phyloP scores from a whole-genome alignment of 352 stramenopile species.

The Pilasporangium apinafurcum region DNA sequence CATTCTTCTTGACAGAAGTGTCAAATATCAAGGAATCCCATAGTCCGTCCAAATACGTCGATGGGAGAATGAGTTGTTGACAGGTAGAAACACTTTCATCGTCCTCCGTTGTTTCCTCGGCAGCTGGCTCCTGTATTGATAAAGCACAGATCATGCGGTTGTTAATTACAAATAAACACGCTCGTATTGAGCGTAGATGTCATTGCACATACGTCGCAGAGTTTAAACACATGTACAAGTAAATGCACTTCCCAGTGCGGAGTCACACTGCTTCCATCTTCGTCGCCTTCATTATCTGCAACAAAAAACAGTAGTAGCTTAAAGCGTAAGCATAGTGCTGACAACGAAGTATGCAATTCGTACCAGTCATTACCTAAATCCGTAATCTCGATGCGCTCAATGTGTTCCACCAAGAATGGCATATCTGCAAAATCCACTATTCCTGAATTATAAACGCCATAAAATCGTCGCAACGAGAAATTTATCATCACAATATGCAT shows the following conservation, averaged over 20 bases:
- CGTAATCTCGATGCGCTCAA: conserved; percentile 31
- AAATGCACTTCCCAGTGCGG: conserved; percentile 29
- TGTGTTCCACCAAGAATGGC: conserved; percentile 18
- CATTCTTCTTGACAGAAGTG: conserved; percentile 55
- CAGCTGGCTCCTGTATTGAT: conserved; percentile 38
- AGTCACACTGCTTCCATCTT: background rate
- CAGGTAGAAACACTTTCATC: conserved; percentile 80
- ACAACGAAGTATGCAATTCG: background rate
- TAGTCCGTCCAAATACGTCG: conserved; percentile 53
- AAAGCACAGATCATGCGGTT: conserved; percentile 7
- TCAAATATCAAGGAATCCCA: conserved; percentile 89
- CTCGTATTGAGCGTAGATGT: background rate
- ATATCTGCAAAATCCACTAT: conserved; percentile 12
- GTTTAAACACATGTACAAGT: conserved; percentile 65
- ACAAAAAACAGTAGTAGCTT: too few species aligned
- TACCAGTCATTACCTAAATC: conserved; percentile 21
- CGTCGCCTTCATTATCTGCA: conserved; percentile 1
- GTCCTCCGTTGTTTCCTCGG: conserved; percentile 71
- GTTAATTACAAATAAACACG: background rate
- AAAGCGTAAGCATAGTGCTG: too few species aligned
- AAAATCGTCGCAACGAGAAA: background rate
- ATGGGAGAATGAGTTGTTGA: conserved; percentile 68
- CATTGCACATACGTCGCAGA: conserved; percentile 35
- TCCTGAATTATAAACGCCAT: conserved; percentile 14
- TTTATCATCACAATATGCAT: too few species aligned